These are phyloP conservation scores for Ogataea ramenticola DNA, from an alignment of 805 yeast species.

Conservation along the genomic window DNA sequence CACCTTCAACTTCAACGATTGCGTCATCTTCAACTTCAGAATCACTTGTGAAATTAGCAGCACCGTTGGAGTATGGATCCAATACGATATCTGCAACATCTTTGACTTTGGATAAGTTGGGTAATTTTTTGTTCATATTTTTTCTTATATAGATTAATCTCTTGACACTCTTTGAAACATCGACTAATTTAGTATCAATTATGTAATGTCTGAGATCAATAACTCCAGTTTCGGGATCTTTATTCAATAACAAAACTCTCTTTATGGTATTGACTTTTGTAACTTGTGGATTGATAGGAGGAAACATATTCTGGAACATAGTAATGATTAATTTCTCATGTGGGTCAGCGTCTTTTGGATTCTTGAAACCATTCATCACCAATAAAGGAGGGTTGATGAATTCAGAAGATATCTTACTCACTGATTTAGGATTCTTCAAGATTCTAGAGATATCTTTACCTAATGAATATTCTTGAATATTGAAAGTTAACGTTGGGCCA, in stretches of 20 bases:
- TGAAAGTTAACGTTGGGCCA: slow-evolving; percentile 90
- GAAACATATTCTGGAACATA: slow-evolving; percentile 91
- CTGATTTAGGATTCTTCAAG: slow-evolving; percentile 72
- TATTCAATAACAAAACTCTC: slow-evolving; percentile 79
- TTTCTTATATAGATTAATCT: slow-evolving; percentile 58
- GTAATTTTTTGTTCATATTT: slow-evolving; percentile 55
- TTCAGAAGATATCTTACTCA: slow-evolving; percentile 56
- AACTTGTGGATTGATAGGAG: slow-evolving; percentile 82
- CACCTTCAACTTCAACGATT: slow-evolving; percentile 50
- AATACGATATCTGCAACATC: slow-evolving; percentile 81
- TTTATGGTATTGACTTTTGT: slow-evolving; percentile 69
- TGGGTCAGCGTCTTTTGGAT: slow-evolving; percentile 53
- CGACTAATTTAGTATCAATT: slow-evolving; percentile 80
- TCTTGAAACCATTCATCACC: slow-evolving; percentile 85
- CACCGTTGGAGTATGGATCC: slow-evolving; percentile 74
- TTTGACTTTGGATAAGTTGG: slow-evolving; percentile 55
- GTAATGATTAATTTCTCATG: slow-evolving; percentile 81
- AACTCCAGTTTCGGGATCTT: slow-evolving; percentile 59
- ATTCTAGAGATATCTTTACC: slow-evolving; percentile 70
- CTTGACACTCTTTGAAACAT: slow-evolving; percentile 65
- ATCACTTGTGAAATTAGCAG: slow-evolving; percentile 73
- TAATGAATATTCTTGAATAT: slow-evolving; percentile 68
- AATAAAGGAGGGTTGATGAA: slow-evolving; percentile 77
- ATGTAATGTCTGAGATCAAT: slow-evolving; percentile 87
- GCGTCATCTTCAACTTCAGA: slow-evolving; percentile 92